Evolutionary conservation across 1,284 basidiomycete species (phyloP).

Genomic region (Gomphus sp.): DNA sequence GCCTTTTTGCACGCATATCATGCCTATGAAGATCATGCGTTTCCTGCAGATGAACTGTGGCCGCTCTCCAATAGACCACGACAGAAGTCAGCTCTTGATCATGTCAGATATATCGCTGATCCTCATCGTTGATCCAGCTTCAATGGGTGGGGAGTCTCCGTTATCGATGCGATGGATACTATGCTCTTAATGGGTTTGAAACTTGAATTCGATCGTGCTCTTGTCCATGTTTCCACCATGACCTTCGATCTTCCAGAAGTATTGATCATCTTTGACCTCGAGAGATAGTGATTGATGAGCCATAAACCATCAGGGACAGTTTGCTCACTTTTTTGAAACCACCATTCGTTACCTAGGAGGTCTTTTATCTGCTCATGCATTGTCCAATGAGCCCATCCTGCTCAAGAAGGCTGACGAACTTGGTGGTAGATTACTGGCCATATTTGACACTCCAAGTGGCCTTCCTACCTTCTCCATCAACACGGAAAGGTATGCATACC

Average conservation of each 20-base stretch:
- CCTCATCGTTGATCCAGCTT: conserved; percentile 34
- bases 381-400: conserved; percentile 41
- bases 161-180: conserved; percentile 81
- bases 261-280: background rate
- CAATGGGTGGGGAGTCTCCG: conserved; percentile 83
- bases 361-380: conserved; percentile 72
- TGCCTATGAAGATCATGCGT: conserved; percentile 50
- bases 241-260: conserved; percentile 41
- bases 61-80: conserved; percentile 37
- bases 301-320: conserved; percentile 17
- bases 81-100: conserved; percentile 40
- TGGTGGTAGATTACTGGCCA: conserved; percentile 40
- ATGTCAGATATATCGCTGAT: background rate
- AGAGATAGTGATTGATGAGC: background rate
- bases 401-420: conserved; percentile 45
- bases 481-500: conserved; percentile 32
- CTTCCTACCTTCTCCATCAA: conserved; percentile 42
- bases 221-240: conserved; percentile 55
- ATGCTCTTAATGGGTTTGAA: conserved; percentile 79
- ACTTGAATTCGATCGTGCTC: conserved; percentile 66
- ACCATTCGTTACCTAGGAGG: conserved; percentile 84
- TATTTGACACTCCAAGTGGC: conserved; percentile 39
- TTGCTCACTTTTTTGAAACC: conserved; percentile 73
- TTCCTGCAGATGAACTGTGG: conserved; percentile 50
- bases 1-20: conserved; percentile 59